phyloP scores from a whole-genome alignment of 2,329 filamentous ascomycete species.

The Epichloe amarillans region DNA sequence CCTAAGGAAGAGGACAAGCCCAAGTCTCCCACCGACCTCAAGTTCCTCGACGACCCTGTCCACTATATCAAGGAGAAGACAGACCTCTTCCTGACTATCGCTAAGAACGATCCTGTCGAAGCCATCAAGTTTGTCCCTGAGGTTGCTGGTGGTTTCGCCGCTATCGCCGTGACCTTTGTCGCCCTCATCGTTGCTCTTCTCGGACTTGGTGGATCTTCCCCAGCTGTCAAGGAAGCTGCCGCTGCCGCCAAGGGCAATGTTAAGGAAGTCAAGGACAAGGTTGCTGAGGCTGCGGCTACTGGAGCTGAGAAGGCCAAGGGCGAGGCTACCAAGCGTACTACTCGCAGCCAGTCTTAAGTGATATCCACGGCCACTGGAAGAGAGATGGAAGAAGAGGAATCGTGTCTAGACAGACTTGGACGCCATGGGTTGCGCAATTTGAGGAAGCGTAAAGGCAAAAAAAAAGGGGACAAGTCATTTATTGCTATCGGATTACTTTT shows the following conservation, averaged over 20 bases:
- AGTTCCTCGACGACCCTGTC: constrained; percentile 84
- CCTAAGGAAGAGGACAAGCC: constrained; percentile 56
- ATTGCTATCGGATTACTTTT: constrained; percentile 3
- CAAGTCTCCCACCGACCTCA: constrained; percentile 62
- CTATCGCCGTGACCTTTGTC: constrained; percentile 55
- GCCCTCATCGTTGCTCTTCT: constrained; percentile 57
- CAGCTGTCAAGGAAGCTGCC: constrained; percentile 61
- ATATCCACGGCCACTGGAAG: neutral
- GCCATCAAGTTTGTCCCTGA: constrained; percentile 86
- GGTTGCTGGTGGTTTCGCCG: constrained; percentile 68
- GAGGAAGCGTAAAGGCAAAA: neutral
- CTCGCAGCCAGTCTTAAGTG: constrained; percentile 40
- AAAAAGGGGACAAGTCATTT: neutral
- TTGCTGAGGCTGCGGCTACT: constrained; percentile 40
- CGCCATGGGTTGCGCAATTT: neutral
- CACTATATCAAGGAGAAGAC: constrained; percentile 84
- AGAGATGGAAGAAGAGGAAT: neutral
- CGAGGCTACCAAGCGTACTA: constrained; percentile 50
- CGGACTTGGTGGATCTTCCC: constrained; percentile 49
- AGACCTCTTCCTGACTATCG: constrained; percentile 77
- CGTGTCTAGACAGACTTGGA: neutral
- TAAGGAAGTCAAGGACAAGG: constrained; percentile 58
- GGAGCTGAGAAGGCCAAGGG: constrained; percentile 64
- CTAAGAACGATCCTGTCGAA: constrained; percentile 66
- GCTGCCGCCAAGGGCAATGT: constrained; percentile 54